Base-by-base conservation (phyloP, 2,329 filamentous ascomycete genomes). In the Stemphylium lycopersici region DNA sequence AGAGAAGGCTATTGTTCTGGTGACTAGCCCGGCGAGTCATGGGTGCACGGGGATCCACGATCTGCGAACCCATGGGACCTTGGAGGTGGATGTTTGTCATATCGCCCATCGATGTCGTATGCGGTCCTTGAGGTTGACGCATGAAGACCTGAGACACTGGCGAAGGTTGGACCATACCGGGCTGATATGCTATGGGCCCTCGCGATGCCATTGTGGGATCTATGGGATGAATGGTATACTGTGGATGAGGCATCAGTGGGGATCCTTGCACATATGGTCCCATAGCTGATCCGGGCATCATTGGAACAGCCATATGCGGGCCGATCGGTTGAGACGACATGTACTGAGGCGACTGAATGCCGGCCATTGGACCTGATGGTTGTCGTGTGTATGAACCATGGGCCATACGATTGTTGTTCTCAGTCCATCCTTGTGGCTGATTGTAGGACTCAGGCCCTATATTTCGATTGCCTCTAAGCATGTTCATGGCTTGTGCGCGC, bases 71-170 rank as follows among this genome's bases (percentile, higher is more conserved):
- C n/a, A 56, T 53, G 15, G 52, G 47, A 10, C 48, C 42, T 15
- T 48, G 10, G 45, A 64, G 63, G 33, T 62, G 52, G n/a, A 58
- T 60, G 49, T 73, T 73, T 1, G 69, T 69, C 64, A 71, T 61
- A 33, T 75, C 66, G 2, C 58, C 61, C 44, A 73, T 69, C 4
- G 59, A 62, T 16, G 41, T 44, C 13, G 46, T 49, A 13, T 62
- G 55, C 12, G 50, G 32, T 13, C 29, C 41, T 6, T 50, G 47
- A 33, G 37, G 44, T 10, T 66, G 61, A n/a, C 52, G 48, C 10
- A 54, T 37, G 32, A 63, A 65, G n/a, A 38, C 43, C 13, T 57
- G 58, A 18, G 52, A 50, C 48, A 63, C 60, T 11, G 52, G 45
- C 10, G 59, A 42, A 15, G 32, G 52, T 36, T 55, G 59, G 18